Base-by-base conservation (phyloP, 495 filamentous ascomycete species). In the Paragyromitra xinjiangensis region DNA sequence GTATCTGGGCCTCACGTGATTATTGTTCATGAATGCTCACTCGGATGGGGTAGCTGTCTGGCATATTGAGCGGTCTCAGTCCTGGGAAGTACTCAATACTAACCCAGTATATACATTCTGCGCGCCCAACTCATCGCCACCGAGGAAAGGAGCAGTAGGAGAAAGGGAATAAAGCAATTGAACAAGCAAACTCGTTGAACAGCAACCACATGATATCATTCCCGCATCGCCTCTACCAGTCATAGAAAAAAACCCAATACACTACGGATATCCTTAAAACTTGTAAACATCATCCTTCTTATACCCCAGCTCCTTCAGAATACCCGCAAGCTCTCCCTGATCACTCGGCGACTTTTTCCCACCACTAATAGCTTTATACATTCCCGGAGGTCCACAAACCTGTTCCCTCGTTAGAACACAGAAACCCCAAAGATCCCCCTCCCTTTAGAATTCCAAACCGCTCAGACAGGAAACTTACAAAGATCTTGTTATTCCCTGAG, bases 211-310 rank as follows among this genome's bases (percentile, higher is more conserved):
- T 55, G 51, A 19, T 55, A 61, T 34, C 12, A 37, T 16, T 61
- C 34, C n/a, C 26, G 51, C 1, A 7, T 19, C 12, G 16, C 56
- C 24, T 48, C 44, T 48, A 48, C 5, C 51, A 55, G 6, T 55
- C 1, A 22, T 55, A 55, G 51, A 9, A 29, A 56, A 26, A 56
- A 16, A 0, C 11, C 9, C 11, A 24, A 22, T 5, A 1, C 19
- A 24, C 12, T 34, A 6, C 11, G n/a, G 26, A 4, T 37, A 59
- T 37, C 45, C 24, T 81, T 92, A 99, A 84, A 99, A 99, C 88
- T 99, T 99, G 87, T 92, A 98, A 34, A 99, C 96, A 87, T 99
- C 96, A 58, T 98, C 95, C 85, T 93, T 87, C 69, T 81, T 88
- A 86, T 98, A 99, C 19, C 95, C 95, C 64, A 99, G 85, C 83